Base-by-base conservation (phyloP, 257 asterid genomes). In the Scutellaria galericulata region DNA sequence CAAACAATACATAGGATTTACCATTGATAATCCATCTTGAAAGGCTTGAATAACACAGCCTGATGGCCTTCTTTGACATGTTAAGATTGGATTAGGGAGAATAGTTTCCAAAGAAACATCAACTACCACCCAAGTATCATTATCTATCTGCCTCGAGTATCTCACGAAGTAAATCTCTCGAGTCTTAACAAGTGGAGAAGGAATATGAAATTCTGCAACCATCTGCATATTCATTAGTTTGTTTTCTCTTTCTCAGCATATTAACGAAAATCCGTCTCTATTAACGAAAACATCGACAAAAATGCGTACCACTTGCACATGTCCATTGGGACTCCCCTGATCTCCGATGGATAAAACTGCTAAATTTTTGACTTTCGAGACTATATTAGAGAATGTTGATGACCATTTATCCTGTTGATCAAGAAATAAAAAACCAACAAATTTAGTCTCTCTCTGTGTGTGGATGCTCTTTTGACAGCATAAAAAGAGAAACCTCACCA, bases 41-140 rank as follows among this genome's bases (percentile, higher is more conserved):
- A 83, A 75, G 65, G 80, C 81, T 79, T 84, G 83, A 40, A 86
- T 83, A 15, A 88, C 27, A 75, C 90, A 86, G 35, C 92, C 95
- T 7, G 95, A 86, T 60, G 92, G 92, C 66, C 77, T 84, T 73
- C 85, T 84, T 62, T 63, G 82, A 66, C 73, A 72, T 37, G 68
- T 71, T 24, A 57, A 20, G 15, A 35, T 48, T 52, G 78, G 83
- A 71, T 62, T 76, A 6, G 86, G 89, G 71, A 81, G 78, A 58
- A 88, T 37, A 15, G 66, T 70, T 41, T 88, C 95, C 72, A 86
- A 65, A 18, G 90, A 88, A 56, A 86, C 83, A 72, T 88, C 91
- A n/a, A 72, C 63, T 22, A 86, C 87, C 10, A 78, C 54, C 95
- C 95, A 88, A 56, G 87, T 78, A 44, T 51, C 18, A 56, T 6